A percentile compares a stretch with the other conserved stretches of the same genome.
Conservation (phyloP, 495 filamentous ascomycete genomes). For the Xylaria longipes region DNA sequence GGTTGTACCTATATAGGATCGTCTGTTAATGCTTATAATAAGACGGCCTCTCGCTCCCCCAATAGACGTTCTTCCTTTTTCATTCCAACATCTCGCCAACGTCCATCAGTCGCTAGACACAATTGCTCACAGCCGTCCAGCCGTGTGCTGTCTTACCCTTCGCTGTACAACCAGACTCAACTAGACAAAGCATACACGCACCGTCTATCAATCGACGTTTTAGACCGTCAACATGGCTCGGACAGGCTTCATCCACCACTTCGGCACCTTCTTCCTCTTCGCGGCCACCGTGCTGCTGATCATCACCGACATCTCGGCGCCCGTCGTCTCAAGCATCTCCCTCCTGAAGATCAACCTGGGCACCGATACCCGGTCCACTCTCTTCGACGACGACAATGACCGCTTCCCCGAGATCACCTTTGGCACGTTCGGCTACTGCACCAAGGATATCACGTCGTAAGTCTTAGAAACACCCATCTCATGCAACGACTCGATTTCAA, state of each 20-base stretch:
- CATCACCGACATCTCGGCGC: constrained; percentile 64
- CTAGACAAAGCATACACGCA: background rate
- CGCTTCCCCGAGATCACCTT: constrained; percentile 51
- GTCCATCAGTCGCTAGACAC: background rate
- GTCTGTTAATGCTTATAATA: background rate
- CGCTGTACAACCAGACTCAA: background rate
- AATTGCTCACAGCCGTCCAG: background rate
- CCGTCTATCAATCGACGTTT: background rate
- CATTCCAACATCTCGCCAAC: constrained; percentile 2
- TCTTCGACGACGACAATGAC: constrained; percentile 12
- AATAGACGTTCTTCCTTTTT: background rate
- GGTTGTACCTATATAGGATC: constrained; percentile 1
- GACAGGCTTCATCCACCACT: constrained; percentile 61
- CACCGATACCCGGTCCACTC: constrained; percentile 19
- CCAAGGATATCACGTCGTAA: constrained; percentile 44
- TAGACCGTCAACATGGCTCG: constrained; percentile 43
- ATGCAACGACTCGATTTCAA: background rate
- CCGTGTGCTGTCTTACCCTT: background rate
- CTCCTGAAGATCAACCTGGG: constrained; percentile 58
- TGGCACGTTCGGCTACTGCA: constrained; percentile 65
- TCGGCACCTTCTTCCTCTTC: constrained; percentile 66
- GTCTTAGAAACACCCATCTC: constrained; percentile 15
- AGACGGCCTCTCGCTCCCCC: background rate
- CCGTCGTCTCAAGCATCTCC: constrained; percentile 59
- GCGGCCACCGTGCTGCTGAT: constrained; percentile 60